Conservation (phyloP, 1,284 basidiomycete species). For the Phylloporus sp. region DNA sequence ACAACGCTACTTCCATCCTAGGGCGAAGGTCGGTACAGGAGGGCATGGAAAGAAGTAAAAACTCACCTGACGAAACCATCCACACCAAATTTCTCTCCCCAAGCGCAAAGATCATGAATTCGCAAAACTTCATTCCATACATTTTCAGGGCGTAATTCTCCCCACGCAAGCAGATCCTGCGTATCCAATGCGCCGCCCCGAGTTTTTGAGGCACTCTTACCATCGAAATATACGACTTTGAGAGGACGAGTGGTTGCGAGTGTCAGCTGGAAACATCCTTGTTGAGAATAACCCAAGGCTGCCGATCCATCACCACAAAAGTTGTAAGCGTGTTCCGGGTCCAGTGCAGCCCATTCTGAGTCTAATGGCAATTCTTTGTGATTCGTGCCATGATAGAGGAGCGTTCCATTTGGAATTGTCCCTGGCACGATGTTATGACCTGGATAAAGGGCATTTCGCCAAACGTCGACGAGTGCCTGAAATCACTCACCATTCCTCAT, state of each 20-base stretch:
- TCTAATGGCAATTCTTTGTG: conserved; percentile 37
- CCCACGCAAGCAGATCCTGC: conserved; percentile 53
- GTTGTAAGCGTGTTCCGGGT: conserved; percentile 53
- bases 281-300: background rate
- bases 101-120: conserved; percentile 44
- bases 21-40: background rate
- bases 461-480: no score
- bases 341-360: conserved; percentile 52
- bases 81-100: conserved; percentile 43
- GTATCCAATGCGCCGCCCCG: conserved; percentile 48
- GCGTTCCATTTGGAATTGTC: conserved; percentile 47
- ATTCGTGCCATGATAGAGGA: conserved; percentile 50
- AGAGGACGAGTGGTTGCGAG: conserved; percentile 46
- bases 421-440: conserved; percentile 55
- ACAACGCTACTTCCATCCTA: conserved; percentile 60
- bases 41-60: background rate
- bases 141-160: conserved; percentile 33
- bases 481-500: conserved; percentile 8
- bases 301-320: conserved; percentile 38
- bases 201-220: conserved; percentile 49
- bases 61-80: conserved; percentile 48
- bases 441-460: no score
- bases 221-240: conserved; percentile 54
- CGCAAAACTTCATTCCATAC: conserved; percentile 37
- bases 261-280: conserved; percentile 49